These are phyloP conservation scores for Sphaerulina populicola DNA, from an alignment of 2,329 filamentous ascomycete genomes.

Conservation along the genomic window DNA sequence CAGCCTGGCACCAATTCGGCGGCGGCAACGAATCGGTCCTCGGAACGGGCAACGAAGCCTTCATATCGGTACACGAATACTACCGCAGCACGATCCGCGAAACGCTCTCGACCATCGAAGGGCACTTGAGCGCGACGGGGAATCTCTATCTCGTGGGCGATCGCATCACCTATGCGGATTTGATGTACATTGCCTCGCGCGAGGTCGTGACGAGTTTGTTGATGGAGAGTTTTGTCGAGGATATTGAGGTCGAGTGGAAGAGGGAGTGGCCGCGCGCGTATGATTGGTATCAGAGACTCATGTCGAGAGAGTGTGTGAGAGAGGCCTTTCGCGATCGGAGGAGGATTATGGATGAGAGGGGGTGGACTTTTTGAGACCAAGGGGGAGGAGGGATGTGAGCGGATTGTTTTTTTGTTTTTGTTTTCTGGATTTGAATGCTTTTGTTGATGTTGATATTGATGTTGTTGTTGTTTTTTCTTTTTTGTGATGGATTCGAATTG, in stretches of 20 bases:
- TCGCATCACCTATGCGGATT: constrained; percentile 39
- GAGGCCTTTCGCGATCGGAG: constrained; percentile 1
- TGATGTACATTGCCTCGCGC: constrained; percentile 21
- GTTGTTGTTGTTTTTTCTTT: too few species aligned
- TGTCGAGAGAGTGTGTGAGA: constrained; percentile 1
- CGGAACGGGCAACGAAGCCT: constrained; percentile 25
- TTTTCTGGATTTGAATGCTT: too few species aligned
- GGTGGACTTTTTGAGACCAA: not conserved
- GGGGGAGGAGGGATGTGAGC: too few species aligned
- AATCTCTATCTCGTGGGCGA: constrained; percentile 38
- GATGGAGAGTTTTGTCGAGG: constrained; percentile 2
- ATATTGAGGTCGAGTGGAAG: constrained; percentile 6
- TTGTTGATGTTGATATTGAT: too few species aligned
- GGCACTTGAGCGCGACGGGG: constrained; percentile 29
- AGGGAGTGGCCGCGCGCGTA: constrained; percentile 3
- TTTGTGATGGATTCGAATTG: too few species aligned
- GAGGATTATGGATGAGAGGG: constrained; percentile 5
- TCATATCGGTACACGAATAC: constrained; percentile 3
- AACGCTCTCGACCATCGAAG: constrained; percentile 37
- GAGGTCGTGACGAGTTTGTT: not conserved
- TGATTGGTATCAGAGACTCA: constrained; percentile 9
- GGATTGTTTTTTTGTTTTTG: too few species aligned
- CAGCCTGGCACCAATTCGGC: too few species aligned
- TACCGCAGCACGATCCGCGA: not conserved
- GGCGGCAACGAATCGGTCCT: too few species aligned